phyloP scores from a whole-genome alignment of 2,329 filamentous ascomycete species.

The Parascedosporium putredinis region DNA sequence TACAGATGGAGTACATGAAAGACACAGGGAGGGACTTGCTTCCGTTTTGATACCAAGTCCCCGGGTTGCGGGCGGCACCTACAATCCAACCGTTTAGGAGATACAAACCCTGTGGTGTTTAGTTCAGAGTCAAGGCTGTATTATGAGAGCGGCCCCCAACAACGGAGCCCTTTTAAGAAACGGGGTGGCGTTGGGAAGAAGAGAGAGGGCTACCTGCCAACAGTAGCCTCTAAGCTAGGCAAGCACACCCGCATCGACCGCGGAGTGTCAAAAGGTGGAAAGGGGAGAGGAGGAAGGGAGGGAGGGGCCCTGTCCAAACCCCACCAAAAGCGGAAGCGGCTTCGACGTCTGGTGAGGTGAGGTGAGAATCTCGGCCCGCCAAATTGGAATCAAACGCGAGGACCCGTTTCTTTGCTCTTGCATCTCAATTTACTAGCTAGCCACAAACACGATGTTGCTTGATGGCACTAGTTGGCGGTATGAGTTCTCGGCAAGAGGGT shows the following conservation, averaged over 20 bases:
- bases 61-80: not conserved
- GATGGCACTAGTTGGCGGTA: too few species aligned
- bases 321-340: too few species aligned
- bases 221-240: not conserved
- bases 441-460: too few species aligned
- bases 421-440: too few species aligned
- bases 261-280: too few species aligned
- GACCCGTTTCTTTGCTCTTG: not conserved
- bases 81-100: not conserved
- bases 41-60: not conserved
- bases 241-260: not conserved
- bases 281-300: not conserved
- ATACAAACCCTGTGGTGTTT: too few species aligned
- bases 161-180: slow-evolving; percentile 6
- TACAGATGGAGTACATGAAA: not conserved
- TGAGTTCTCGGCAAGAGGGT: too few species aligned
- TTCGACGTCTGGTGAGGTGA: too few species aligned
- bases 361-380: too few species aligned
- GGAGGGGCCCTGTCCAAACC: not conserved
- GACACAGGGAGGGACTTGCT: not conserved
- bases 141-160: slow-evolving; percentile 6
- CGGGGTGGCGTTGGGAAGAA: not conserved
- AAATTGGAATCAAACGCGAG: too few species aligned
- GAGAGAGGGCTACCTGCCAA: not conserved
- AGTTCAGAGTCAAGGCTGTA: not conserved